Evolutionary conservation across 2,329 filamentous ascomycete species (phyloP).

Genomic region (Pseudogymnoascus sp.): DNA sequence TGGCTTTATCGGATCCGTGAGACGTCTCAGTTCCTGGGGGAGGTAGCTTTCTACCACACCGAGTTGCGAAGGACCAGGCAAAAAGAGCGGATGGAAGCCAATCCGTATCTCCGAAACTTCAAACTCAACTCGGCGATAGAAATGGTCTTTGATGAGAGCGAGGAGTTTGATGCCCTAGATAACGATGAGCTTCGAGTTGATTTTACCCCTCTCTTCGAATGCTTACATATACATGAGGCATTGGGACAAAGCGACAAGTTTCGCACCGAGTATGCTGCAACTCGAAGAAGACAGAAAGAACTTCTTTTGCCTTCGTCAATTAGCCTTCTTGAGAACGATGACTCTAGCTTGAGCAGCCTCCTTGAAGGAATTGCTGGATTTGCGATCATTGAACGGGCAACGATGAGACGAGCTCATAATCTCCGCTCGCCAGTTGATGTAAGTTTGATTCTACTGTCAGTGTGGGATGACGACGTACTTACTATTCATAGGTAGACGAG

Average conservation of each 20-base stretch:
- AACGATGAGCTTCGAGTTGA: constrained; percentile 94
- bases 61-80: constrained; percentile 77
- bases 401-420: constrained; percentile 77
- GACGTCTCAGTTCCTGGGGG: constrained; percentile 89
- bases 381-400: constrained; percentile 90
- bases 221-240: constrained; percentile 91
- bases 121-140: constrained; percentile 94
- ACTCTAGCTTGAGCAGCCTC: constrained; percentile 76
- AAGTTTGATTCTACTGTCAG: constrained; percentile 24
- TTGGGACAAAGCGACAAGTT: constrained; percentile 90
- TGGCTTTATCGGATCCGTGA: constrained; percentile 95
- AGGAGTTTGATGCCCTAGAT: constrained; percentile 91
- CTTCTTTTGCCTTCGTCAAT: constrained; percentile 71
- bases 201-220: constrained; percentile 90
- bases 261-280: constrained; percentile 82
- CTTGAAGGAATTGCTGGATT: constrained; percentile 93
- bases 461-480: not conserved
- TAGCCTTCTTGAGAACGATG: constrained; percentile 72
- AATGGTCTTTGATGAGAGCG: constrained; percentile 85
- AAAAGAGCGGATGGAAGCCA: constrained; percentile 69
- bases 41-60: constrained; percentile 95
- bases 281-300: constrained; percentile 84
- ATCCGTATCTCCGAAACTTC: constrained; percentile 70
- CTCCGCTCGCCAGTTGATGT: constrained; percentile 77
- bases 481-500: constrained; percentile 67